Evolutionary conservation across 768 basidiomycete genomes (phyloP).

Genomic region (Pulveroboletus sp.): DNA sequence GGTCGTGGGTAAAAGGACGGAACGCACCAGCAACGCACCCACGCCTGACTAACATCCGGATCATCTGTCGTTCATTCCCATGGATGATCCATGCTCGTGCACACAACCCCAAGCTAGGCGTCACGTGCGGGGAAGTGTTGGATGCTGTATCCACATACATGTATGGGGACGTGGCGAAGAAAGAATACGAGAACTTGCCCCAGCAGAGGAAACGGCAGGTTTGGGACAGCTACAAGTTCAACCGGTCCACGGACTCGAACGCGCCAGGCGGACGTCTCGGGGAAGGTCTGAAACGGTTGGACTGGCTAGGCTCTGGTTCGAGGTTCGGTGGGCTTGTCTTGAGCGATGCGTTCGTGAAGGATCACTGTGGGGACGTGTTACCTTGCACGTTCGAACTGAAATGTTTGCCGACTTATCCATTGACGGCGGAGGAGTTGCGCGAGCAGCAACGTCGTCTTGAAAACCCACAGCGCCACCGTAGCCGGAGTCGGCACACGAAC

Average conservation of each 20-base stretch:
- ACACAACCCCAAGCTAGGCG: slow-evolving; percentile 43
- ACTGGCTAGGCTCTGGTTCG: slow-evolving; percentile 59
- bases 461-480: slow-evolving; percentile 17
- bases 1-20: slow-evolving; percentile 69
- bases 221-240: slow-evolving; percentile 55
- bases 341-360: slow-evolving; percentile 43
- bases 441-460: slow-evolving; percentile 42
- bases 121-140: slow-evolving; percentile 67
- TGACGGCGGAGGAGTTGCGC: slow-evolving; percentile 48
- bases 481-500: slow-evolving; percentile 18
- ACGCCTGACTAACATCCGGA: slow-evolving; percentile 47
- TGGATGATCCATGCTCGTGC: slow-evolving; percentile 55
- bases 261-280: slow-evolving; percentile 71
- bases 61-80: slow-evolving; percentile 54
- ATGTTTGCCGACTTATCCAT: slow-evolving; percentile 45
- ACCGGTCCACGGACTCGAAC: slow-evolving; percentile 59
- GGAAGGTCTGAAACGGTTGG: slow-evolving; percentile 60
- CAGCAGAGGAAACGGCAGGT: slow-evolving; percentile 40
- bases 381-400: slow-evolving; percentile 62
- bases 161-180: slow-evolving; percentile 46
- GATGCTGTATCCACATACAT: slow-evolving; percentile 52
- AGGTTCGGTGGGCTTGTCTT: slow-evolving; percentile 60
- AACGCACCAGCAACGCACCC: slow-evolving; percentile 65
- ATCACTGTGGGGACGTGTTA: slow-evolving; percentile 44
- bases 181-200: slow-evolving; percentile 50